A percentile compares a stretch with the other conserved stretches of the same genome.
phyloP scores from a whole-genome alignment of 169 alveolate genomes.

The Cyclospora cayetanensis region DNA sequence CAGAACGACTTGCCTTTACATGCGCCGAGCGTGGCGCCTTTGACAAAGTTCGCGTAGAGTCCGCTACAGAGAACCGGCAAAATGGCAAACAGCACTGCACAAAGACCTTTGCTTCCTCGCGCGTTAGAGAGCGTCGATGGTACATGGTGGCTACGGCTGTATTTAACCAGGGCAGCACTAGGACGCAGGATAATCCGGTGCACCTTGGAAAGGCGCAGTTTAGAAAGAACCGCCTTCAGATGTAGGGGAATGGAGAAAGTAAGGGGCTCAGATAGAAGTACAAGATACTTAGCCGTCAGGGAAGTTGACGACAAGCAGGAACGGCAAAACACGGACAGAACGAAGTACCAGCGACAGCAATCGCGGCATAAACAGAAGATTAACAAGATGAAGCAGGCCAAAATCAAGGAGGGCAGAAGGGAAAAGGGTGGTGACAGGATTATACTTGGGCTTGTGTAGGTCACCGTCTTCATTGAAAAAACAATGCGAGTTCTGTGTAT shows the following conservation, averaged over 20 bases:
- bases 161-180: no score
- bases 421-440: neutral
- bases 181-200: no score
- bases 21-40: neutral
- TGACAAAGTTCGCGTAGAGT: slow-evolving; percentile 40
- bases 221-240: no score
- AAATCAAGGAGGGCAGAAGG: neutral
- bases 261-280: no score
- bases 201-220: no score
- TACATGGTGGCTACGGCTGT: no score
- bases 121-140: no score
- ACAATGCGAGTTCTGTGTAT: neutral
- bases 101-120: no score
- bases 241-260: no score
- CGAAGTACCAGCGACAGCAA: neutral
- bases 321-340: neutral
- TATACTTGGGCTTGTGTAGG: neutral
- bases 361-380: neutral
- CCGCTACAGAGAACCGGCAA: slow-evolving; percentile 1
- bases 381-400: neutral
- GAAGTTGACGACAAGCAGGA: no score
- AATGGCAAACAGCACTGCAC: neutral
- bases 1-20: neutral
- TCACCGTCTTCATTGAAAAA: slow-evolving; percentile 2
- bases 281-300: no score